These are phyloP conservation scores for Capsella rubella DNA, from an alignment of 441 rosid genomes.

Conservation along the genomic window DNA sequence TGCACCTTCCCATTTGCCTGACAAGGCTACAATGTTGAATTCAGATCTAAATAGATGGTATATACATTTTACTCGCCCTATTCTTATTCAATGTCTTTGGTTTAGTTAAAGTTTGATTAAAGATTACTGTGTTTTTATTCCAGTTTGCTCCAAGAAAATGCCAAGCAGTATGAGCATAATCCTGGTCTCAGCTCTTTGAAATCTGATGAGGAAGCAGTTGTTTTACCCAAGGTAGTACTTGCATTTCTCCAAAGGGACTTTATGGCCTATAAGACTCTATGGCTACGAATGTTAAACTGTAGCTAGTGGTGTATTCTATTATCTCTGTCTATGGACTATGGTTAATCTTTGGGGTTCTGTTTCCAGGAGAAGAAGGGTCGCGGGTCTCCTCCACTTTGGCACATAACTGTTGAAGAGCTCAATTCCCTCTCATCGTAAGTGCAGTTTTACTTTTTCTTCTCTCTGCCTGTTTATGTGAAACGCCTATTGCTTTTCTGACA, in stretches of 20 bases:
- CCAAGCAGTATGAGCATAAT: conserved; percentile 47
- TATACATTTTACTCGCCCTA: neutral
- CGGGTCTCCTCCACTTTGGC: conserved; percentile 76
- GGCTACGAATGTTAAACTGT: neutral
- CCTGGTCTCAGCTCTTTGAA: conserved; percentile 42
- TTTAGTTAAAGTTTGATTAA: conserved; percentile 9
- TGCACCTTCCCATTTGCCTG: conserved; percentile 58
- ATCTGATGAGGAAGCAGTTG: conserved; percentile 59
- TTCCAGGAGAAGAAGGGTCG: conserved; percentile 87
- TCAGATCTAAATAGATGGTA: conserved; percentile 60
- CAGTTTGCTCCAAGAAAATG: conserved; percentile 57
- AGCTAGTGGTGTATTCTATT: neutral
- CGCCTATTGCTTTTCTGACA: neutral
- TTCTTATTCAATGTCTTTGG: neutral
- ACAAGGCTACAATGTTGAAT: conserved; percentile 51
- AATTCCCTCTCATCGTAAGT: conserved; percentile 79
- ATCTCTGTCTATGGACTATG: neutral
- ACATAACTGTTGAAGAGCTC: conserved; percentile 70
- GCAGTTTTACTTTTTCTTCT: conserved; percentile 1
- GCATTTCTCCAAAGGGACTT: neutral
- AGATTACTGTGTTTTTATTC: conserved; percentile 13
- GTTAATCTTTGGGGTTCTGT: neutral
- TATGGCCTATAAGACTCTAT: neutral
- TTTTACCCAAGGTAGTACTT: conserved; percentile 66
- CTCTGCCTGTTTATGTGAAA: neutral